phyloP scores from a whole-genome alignment of 352 stramenopile genomes.

The Plasmopara viticola region DNA sequence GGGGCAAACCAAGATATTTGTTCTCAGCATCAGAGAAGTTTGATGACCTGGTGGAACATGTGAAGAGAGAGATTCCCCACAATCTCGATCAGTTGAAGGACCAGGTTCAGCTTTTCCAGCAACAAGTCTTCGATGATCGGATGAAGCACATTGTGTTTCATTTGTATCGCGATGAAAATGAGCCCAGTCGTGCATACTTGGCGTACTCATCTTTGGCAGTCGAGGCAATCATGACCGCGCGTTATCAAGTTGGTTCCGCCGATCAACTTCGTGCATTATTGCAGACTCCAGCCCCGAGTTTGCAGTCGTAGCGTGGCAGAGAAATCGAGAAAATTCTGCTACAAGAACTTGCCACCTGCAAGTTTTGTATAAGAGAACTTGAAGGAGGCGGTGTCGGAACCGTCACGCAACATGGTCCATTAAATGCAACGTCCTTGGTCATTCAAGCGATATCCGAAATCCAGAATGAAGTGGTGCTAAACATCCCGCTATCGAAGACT shows the following conservation, averaged over 20 bases:
- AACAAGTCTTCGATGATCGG: no score
- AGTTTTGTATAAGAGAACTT: conserved; percentile 9
- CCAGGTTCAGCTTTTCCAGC: no score
- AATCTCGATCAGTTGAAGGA: no score
- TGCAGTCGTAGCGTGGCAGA: conserved; percentile 11
- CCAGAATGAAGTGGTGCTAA: conserved; percentile 18
- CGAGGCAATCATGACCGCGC: conserved; percentile 1
- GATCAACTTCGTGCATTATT: conserved; percentile 8
- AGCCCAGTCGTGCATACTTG: conserved; percentile 6
- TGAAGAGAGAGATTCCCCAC: no score
- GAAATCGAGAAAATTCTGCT: conserved; percentile 10
- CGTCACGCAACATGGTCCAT: background rate
- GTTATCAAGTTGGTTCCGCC: conserved; percentile 6
- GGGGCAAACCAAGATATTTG: no score
- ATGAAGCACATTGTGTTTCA: no score
- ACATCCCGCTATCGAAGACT: conserved; percentile 10
- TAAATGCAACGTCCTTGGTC: conserved; percentile 5
- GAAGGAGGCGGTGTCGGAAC: conserved; percentile 3
- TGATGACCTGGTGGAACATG: no score
- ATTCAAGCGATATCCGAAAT: conserved; percentile 24
- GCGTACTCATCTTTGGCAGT: conserved; percentile 11
- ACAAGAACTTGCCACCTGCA: conserved; percentile 10
- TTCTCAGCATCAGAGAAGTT: no score
- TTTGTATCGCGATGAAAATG: background rate
- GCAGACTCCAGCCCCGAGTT: conserved; percentile 5